Percentiles rank a stretch among this genome's conserved stretches.
These are phyloP conservation scores for Syncephalastrum contaminatum DNA, from an alignment of 371 early-diverging fungal species.

Conservation along the genomic window DNA sequence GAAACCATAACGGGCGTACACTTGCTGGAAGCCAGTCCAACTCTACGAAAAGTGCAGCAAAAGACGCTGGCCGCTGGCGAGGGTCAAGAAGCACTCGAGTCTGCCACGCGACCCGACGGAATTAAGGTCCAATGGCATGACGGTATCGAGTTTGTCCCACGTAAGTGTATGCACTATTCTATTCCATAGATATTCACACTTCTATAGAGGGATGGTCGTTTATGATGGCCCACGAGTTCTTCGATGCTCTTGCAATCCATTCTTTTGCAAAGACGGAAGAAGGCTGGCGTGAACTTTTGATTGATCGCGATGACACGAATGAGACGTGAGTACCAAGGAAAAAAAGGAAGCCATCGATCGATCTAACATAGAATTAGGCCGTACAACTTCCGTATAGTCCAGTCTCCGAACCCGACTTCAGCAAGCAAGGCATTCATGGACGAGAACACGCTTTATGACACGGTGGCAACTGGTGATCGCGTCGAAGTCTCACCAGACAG, in stretches of 20 bases:
- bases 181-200: slow-evolving; percentile 1
- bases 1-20: slow-evolving; percentile 67
- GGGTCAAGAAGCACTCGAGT: slow-evolving; percentile 33
- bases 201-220: slow-evolving; percentile 54
- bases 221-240: slow-evolving; percentile 92
- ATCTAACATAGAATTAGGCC: slow-evolving; percentile 32
- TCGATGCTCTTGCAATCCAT: slow-evolving; percentile 94
- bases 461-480: slow-evolving; percentile 66
- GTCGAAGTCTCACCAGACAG: slow-evolving; percentile 88
- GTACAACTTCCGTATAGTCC: slow-evolving; percentile 76
- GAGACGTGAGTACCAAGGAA: slow-evolving; percentile 37
- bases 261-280: slow-evolving; percentile 55
- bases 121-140: slow-evolving; percentile 73
- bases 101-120: slow-evolving; percentile 48
- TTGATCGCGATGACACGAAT: slow-evolving; percentile 76
- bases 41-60: slow-evolving; percentile 71
- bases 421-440: slow-evolving; percentile 61
- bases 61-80: slow-evolving; percentile 48
- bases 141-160: slow-evolving; percentile 64
- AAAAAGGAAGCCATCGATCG: background rate
- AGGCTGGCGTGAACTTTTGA: slow-evolving; percentile 89
- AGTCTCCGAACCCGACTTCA: slow-evolving; percentile 68
- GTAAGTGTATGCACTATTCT: slow-evolving; percentile 23
- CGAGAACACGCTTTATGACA: slow-evolving; percentile 34
- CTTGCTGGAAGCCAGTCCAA: slow-evolving; percentile 84